Evolutionary conservation across 1,139 yeast species (phyloP).

Genomic region (Debaryomyces singareniensis): DNA sequence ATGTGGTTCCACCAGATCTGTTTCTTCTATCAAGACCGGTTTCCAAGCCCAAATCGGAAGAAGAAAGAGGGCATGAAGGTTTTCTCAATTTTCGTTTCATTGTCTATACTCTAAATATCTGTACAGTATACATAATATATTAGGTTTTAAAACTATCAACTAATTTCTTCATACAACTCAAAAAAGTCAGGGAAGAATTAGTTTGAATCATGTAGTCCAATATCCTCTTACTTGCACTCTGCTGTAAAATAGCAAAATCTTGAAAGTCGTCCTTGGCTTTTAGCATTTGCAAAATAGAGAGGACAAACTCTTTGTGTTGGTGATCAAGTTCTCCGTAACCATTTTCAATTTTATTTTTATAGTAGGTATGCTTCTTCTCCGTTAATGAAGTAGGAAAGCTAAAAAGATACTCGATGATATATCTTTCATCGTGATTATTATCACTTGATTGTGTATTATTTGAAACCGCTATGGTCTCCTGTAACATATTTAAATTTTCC

Average conservation of each 20-base stretch:
- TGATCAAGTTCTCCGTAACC: neutral
- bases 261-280: neutral
- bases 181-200: no score
- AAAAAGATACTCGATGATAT: no score
- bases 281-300: neutral
- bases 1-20: conserved; percentile 97
- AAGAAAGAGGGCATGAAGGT: conserved; percentile 50
- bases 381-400: neutral
- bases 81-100: no score
- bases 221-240: neutral
- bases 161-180: no score
- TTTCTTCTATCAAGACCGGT: conserved; percentile 96
- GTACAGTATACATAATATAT: no score
- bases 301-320: neutral
- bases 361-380: neutral
- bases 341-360: neutral
- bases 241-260: neutral
- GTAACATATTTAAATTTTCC: no score
- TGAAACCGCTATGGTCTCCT: no score
- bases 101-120: no score
- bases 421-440: no score
- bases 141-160: no score
- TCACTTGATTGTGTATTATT: no score
- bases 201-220: neutral
- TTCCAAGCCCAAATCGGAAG: conserved; percentile 94